These are phyloP conservation scores for Trichophyton schoenleinii DNA, from an alignment of 2,329 filamentous ascomycete species.

Conservation along the genomic window DNA sequence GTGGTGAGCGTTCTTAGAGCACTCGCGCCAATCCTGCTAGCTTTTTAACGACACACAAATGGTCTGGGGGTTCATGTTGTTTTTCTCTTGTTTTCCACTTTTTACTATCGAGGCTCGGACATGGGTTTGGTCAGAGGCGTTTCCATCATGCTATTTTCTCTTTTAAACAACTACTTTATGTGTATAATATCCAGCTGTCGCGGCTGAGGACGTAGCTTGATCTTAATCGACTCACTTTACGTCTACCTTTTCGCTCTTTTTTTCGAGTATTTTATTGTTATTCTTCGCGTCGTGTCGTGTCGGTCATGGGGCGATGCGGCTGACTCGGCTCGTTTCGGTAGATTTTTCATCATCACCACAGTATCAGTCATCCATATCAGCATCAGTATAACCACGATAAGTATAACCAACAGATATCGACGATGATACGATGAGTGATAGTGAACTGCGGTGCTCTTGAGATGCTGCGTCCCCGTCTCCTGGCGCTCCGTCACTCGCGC, in stretches of 20 bases:
- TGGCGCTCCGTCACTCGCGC: too few relatives aligned
- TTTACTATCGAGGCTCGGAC: conserved; percentile 5
- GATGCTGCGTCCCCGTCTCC: too few relatives aligned
- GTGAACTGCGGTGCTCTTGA: too few relatives aligned
- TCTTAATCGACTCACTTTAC: background rate
- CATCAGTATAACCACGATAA: background rate
- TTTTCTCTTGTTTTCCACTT: background rate
- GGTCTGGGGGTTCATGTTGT: conserved; percentile 4
- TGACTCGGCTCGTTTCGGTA: background rate
- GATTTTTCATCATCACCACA: background rate
- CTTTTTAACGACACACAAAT: conserved; percentile 4
- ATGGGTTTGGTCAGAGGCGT: conserved; percentile 13
- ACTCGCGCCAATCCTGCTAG: background rate
- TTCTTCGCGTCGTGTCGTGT: too few relatives aligned
- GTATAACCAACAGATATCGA: background rate
- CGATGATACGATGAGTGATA: too few relatives aligned
- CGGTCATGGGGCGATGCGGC: background rate
- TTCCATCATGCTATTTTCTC: conserved; percentile 5
- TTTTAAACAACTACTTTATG: background rate
- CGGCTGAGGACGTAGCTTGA: background rate
- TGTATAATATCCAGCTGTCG: conserved; percentile 10
- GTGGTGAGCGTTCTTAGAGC: conserved; percentile 74
- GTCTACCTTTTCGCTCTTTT: background rate
- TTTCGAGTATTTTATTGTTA: background rate
- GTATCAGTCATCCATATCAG: background rate